Base-by-base conservation (phyloP, 352 stramenopile species). In the Thalassiosira ordinaria region DNA sequence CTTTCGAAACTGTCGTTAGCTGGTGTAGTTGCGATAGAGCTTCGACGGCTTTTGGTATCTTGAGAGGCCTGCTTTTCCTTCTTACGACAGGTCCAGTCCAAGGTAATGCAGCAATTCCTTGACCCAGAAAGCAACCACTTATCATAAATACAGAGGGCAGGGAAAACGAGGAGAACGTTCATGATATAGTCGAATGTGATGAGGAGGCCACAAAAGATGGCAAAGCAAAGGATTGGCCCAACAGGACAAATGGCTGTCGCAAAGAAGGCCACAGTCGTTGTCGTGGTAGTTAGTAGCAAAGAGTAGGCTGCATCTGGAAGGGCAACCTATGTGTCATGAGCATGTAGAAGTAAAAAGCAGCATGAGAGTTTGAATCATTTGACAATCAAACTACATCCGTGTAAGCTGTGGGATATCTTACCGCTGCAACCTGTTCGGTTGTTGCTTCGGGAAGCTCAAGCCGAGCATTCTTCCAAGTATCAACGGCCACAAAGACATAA, bases 61-160 rank as follows among this genome's bases (percentile, higher is more conserved):
- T n/a, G n/a, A n/a, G n/a, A n/a, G n/a, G n/a, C n/a, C n/a, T 59
- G 22, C 26, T 24, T 16, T 29, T 29, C 18, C 49, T 59, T 59
- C 14, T 52, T 59, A 3, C 26, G 14, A 59, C 49, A 59, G 20
- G n/a, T 14, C 49, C 49, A 69, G 29, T 37, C 47, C 29, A 72
- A 62, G 29, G 22, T 72, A 27, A 61, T 26, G 14, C 63, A 72
- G 16, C 8, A 46, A 41, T 69, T 77, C 29, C 16, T 62, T 18
- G 24, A 49, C 11, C 61, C 52, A 39, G 46, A 33, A 9, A 60
- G 6, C 35, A 68, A 22, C 52, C 62, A 78, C 37, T 24, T 57
- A 55, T 86, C 83, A 51, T 89, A 89, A n/a, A 89, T 70, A 39
- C 83, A 89, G 33, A 89, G 41, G 11, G 74, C 69, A 11, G 79